Base-by-base conservation (phyloP, 768 basidiomycete genomes). In the Leccinum fibrillosum region DNA sequence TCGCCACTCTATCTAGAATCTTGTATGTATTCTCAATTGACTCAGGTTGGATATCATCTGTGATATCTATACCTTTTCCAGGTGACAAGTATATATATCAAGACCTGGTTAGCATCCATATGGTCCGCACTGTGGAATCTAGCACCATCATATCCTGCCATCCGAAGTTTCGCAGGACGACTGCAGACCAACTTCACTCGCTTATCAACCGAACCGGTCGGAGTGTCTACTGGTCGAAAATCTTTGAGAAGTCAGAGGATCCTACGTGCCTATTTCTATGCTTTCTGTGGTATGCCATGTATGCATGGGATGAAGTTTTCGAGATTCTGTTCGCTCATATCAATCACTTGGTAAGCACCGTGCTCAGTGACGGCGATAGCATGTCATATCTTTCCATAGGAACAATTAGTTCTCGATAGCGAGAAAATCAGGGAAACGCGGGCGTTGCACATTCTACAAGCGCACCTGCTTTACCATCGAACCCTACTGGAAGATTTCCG, bases 221-320 rank as follows among this genome's bases (percentile, higher is more conserved):
- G 10, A 75, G 74, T 34, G 73, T 74, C 45, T 74, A 72, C 52
- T 72, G 71, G 70, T 58, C 57, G 23, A 72, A 72, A 34, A 63
- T 64, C n/a, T 74, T 70, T 17, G 0, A 26, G 0, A 57, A 19
- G 7, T 62, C 53, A 52, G 72, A 69, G 5, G 84, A 85, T 56
- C 81, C 84, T 7, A 86, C 83, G 0, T 83, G 84, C 55, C 63
- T 85, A 9, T 72, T 85, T 48, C 61, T 86, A 6, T 75, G 79
- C 44, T 72, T 79, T 26, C 67, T 86, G 49, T 86, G 85, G 85
- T 83, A 84, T 62, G 78, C 81, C 1, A 68, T 85, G 21, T 86
- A 86, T 62, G 75, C 82, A 2, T 86, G 85, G 83, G 85, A 86
- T 55, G 83, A 86, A 64, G 72, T 81, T 3, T 74, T 85, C 30